Conservation (phyloP, 805 yeast genomes). For the Candida vartiovaarae region DNA sequence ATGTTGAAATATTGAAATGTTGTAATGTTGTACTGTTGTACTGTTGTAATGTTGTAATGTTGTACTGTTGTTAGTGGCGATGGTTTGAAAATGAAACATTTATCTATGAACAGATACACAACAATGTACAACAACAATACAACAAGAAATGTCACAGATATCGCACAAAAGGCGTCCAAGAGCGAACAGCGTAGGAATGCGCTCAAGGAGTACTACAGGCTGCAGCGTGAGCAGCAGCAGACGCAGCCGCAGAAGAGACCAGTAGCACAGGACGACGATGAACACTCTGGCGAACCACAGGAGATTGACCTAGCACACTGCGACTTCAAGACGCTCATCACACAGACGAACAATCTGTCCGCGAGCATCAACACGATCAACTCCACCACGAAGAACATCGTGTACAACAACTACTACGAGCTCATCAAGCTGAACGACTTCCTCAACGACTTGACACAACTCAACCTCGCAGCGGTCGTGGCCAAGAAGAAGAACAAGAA, state of each 20-base stretch:
- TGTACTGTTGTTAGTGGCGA: background rate
- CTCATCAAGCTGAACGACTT: conserved; percentile 60
- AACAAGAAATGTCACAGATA: conserved; percentile 2
- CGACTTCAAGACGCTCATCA: conserved; percentile 27
- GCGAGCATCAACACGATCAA: conserved; percentile 44
- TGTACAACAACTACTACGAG: conserved; percentile 71
- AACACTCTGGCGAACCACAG: conserved; percentile 21
- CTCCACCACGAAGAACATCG: conserved; percentile 59
- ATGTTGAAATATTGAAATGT: conserved; percentile 18
- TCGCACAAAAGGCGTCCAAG: conserved; percentile 19
- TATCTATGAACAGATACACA: background rate
- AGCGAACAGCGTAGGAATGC: conserved; percentile 30
- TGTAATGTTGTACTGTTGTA: background rate
- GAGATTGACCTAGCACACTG: conserved; percentile 24
- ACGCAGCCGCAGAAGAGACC: background rate
- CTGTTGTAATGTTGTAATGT: too few relatives aligned
- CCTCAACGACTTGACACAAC: conserved; percentile 30
- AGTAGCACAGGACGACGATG: conserved; percentile 4
- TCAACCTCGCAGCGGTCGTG: conserved; percentile 8
- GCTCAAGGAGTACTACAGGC: conserved; percentile 34
- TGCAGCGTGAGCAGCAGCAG: conserved; percentile 25
- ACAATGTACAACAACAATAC: conserved; percentile 1
- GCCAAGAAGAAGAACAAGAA: conserved; percentile 1
- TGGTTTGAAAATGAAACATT: background rate
- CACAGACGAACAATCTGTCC: conserved; percentile 34